Conservation (phyloP, 2,329 filamentous ascomycete species). For the Pseudopithomyces chartarum region DNA sequence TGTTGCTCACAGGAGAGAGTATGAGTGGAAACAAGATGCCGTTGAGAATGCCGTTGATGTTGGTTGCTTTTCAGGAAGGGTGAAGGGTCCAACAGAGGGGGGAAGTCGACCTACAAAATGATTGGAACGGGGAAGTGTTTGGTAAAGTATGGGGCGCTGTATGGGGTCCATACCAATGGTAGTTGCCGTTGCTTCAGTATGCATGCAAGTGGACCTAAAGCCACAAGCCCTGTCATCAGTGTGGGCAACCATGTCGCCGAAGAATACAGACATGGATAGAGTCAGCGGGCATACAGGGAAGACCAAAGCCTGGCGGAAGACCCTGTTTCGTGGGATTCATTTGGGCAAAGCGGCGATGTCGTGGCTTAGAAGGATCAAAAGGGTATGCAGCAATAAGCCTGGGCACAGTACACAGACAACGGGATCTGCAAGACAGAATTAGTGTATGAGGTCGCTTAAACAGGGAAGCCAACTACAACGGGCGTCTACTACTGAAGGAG, state of each 20-base stretch:
- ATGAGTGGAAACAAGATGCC: no score
- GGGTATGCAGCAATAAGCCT: constrained; percentile 4
- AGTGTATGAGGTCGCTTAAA: background rate
- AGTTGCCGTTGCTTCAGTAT: constrained; percentile 20
- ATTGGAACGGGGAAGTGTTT: constrained; percentile 9
- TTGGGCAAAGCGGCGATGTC: constrained; percentile 13
- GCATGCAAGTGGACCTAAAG: constrained; percentile 26
- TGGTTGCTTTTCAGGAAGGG: background rate
- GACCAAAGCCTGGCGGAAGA: constrained; percentile 2
- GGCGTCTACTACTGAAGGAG: constrained; percentile 10
- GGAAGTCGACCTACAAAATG: background rate
- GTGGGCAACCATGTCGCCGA: constrained; percentile 17
- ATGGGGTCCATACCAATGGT: constrained; percentile 20
- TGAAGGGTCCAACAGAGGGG: background rate
- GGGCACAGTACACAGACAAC: background rate
- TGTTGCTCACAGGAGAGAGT: constrained; percentile 16
- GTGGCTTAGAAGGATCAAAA: constrained; percentile 12
- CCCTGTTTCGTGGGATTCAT: constrained; percentile 2
- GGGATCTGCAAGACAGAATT: constrained; percentile 10
- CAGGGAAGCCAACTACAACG: background rate
- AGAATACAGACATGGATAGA: constrained; percentile 11
- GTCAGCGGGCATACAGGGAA: constrained; percentile 1
- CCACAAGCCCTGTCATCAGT: constrained; percentile 18
- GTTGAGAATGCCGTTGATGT: background rate
- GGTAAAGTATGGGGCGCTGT: constrained; percentile 22